Conservation (phyloP, 2,329 filamentous ascomycete species). For the Fusarium sp. region DNA sequence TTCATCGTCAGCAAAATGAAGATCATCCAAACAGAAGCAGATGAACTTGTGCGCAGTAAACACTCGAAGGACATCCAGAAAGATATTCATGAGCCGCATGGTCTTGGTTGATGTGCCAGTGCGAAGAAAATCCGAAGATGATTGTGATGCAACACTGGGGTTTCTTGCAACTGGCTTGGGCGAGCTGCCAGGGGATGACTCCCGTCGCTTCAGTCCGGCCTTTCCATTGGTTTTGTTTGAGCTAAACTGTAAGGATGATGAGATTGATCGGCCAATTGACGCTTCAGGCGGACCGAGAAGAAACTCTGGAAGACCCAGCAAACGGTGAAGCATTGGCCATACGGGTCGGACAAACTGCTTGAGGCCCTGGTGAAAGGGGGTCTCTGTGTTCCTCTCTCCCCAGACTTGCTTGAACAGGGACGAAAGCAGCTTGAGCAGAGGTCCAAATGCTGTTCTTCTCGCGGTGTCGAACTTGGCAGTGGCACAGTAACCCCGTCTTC, state of each 20-base stretch:
- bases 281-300: conserved; percentile 68
- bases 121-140: conserved; percentile 73
- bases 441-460: conserved; percentile 73
- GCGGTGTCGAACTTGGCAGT: conserved; percentile 77
- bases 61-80: conserved; percentile 86
- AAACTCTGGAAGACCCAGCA: conserved; percentile 79
- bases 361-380: conserved; percentile 72
- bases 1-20: conserved; percentile 92
- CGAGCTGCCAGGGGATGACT: conserved; percentile 65
- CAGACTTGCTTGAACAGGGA: conserved; percentile 78
- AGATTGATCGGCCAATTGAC: conserved; percentile 55
- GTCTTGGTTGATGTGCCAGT: conserved; percentile 72
- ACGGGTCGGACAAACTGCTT: conserved; percentile 75
- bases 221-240: conserved; percentile 53
- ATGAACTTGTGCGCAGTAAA: conserved; percentile 89
- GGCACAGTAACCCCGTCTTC: conserved; percentile 74
- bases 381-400: conserved; percentile 76
- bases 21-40: conserved; percentile 88
- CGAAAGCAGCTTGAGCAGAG: conserved; percentile 74
- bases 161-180: conserved; percentile 56
- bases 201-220: conserved; percentile 59
- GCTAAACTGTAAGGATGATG: conserved; percentile 54
- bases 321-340: conserved; percentile 75
- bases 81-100: conserved; percentile 87
- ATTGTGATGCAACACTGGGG: conserved; percentile 62